phyloP scores from a whole-genome alignment of 139 green algal species.

The Astrephomene gubernaculifera region DNA sequence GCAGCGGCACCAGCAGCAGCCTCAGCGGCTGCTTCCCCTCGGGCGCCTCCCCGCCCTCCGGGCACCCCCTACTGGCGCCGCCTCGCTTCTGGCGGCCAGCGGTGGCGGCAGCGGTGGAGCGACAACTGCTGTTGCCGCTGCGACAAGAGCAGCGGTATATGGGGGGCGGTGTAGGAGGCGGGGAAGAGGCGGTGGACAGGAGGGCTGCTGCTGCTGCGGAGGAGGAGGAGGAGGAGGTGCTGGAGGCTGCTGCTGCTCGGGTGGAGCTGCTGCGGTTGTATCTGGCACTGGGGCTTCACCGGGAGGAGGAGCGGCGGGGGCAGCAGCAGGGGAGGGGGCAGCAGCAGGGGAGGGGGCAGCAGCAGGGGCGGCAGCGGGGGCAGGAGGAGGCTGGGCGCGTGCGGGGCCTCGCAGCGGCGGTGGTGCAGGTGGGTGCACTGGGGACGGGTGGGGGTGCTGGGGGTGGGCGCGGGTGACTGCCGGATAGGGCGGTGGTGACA shows the following conservation, averaged over 20 bases:
- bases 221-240: not conserved
- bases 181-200: not conserved
- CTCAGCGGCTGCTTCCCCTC: not conserved
- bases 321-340: no score
- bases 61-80: not conserved
- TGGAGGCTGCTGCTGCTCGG: not conserved
- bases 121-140: not conserved
- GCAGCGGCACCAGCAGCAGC: not conserved
- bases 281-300: not conserved
- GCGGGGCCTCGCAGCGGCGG: no score
- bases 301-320: no score
- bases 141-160: not conserved
- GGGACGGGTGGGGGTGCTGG: not conserved
- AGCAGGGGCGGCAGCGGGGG: no score
- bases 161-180: not conserved
- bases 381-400: no score
- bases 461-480: no score
- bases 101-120: conserved; percentile 11
- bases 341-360: no score
- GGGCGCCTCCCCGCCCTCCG: not conserved
- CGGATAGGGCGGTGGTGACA: no score
- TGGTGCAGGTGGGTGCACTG: conserved; percentile 1
- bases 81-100: not conserved
- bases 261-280: conserved; percentile 15
- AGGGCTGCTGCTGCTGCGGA: not conserved